Evolutionary conservation across 768 basidiomycete genomes (phyloP), one percentile per base, ranked within the genome.

Genomic region (Boletus reticulatus): DNA sequence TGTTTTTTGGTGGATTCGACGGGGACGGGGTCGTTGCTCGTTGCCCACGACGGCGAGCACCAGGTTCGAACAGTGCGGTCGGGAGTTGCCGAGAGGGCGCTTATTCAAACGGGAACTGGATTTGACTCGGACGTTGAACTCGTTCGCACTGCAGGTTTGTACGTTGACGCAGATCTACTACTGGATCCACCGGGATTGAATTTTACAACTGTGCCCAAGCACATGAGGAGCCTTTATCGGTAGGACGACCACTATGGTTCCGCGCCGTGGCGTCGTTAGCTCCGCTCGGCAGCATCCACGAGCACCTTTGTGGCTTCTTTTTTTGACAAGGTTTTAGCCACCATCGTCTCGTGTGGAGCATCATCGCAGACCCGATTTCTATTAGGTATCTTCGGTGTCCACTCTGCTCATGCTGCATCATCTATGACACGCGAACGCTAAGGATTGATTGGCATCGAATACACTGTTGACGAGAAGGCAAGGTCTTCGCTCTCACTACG

Each of bases 361-460:
- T 22, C 22, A 22, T 22, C 22, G 22, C 22, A 22, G 22, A 22
- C 22, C 22, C 22, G 22, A 22, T 22, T 22, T 22, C 22, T 22
- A 22, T 22, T 3, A 22, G 22, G 22, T 68, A 44, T 38, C 16
- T n/a, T 16, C 14, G 8, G 29, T n/a, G 20, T 37, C 7, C 19
- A 34, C 20, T 60, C 58, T 78, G 36, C 75, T 76, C 38, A 78
- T 49, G 6, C 29, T 80, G 78, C 57, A 59, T 78, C 44, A 73
- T 79, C 43, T 78, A 78, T 53, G 78, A 79, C 22, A 22, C 22
- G 22, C 63, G 1, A 72, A 74, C 43, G 64, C 70, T 38, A 69
- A 73, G 14, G 69, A 41, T 66, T 82, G 46, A 80, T 83, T 50
- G 81, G 80, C 20, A 77, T 83, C 42, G 81, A 82, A 62, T 83